Base-by-base conservation (phyloP, 2,329 filamentous ascomycete genomes). In the Hortaea werneckii region DNA sequence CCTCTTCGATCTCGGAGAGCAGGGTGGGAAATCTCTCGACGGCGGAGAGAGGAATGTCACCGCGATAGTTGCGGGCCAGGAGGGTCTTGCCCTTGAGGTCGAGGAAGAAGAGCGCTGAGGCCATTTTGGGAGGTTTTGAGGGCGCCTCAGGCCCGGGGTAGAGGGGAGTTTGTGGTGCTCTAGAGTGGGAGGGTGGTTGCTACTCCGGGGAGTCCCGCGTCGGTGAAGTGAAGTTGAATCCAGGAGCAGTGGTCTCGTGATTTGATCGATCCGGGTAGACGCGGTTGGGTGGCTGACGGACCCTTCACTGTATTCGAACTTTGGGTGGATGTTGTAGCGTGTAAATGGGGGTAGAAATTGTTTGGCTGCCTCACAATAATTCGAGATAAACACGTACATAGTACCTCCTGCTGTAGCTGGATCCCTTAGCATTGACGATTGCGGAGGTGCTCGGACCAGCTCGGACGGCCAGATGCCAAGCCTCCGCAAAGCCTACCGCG, bases 41-140 rank as follows among this genome's bases (percentile, higher is more conserved):
- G 32, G 92, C 92, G 48, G 88, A 94, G 92, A 98, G 96, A 68
- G 92, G 92, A 55, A 98, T 94, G 61, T 98, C 92, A 67, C 92
- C 92, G 66, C 92, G 81, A 69, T 98, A 98, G 74, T 98, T 98
- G 64, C 92, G 87, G 68, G 92, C 92, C 63, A 98, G 78, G 59
- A 98, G 89, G 74, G 92, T 96, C 89, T 98, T 98, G 86, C 92
- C 92, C 87, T 98, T 98, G 58, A 98, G 78, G 69, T 98, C 92
- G 62, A 98, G 83, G 68, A 98, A 98, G 79, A 98, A 98, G 62
- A 98, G 67, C 54, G 92, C 92, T 50, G 92, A 98, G 58, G 92
- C 92, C 92, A 98, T 98, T 65, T 59, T 75, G 45, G 44, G 27
- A 40, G 41, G 20, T 27, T 43, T 32, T 30, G 40, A 35, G 42